These are phyloP conservation scores for Plasmodium inui DNA, from an alignment of 169 alveolate genomes.

Conservation along the genomic window DNA sequence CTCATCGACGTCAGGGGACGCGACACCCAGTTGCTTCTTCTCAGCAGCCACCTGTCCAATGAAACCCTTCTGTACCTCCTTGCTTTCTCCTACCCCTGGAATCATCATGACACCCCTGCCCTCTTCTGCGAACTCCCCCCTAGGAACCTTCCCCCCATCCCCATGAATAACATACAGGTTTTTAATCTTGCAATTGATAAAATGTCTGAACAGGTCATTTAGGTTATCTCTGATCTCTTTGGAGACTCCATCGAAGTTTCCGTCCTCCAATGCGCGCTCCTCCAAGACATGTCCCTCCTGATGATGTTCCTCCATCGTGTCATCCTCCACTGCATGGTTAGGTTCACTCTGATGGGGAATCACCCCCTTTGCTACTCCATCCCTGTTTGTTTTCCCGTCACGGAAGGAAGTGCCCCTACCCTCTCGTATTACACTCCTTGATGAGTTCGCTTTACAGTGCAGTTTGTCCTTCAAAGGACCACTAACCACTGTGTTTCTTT, in stretches of 20 bases:
- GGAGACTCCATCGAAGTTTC: constrained; percentile 19
- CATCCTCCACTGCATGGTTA: neutral
- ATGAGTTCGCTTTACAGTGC: neutral
- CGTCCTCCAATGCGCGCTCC: neutral
- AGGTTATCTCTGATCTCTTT: constrained; percentile 30
- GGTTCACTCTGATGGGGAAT: neutral
- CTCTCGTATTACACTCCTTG: neutral
- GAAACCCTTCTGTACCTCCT: neutral
- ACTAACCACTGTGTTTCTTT: neutral
- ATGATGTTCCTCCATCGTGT: neutral
- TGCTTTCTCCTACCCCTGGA: neutral
- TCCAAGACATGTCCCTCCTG: neutral
- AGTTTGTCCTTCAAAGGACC: neutral
- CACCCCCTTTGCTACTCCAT: neutral
- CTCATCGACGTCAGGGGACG: neutral
- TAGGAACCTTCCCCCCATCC: constrained; percentile 12
- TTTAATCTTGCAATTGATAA: constrained; percentile 46
- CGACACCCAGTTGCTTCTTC: neutral
- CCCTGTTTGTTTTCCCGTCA: neutral
- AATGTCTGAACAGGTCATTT: constrained; percentile 46
- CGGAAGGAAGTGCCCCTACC: neutral
- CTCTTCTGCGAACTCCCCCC: neutral
- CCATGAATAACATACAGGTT: constrained; percentile 51
- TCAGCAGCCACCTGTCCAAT: neutral
- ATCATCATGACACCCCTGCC: neutral